Conservation (phyloP, 352 stramenopile species). For the Nothophytophthora sp. region DNA sequence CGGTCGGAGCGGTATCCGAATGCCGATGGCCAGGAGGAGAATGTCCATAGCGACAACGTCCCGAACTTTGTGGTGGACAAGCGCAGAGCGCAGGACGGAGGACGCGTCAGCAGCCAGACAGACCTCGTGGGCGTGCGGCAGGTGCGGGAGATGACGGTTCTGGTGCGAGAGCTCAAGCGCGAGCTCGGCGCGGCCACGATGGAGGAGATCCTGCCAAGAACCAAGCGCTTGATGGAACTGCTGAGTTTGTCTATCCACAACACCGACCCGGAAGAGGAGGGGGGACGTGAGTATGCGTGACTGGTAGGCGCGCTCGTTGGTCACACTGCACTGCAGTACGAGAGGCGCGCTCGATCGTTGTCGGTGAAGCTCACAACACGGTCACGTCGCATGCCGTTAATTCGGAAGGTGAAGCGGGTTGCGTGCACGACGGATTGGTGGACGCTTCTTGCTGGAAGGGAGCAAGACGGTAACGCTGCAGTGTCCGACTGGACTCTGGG, state of each 20-base stretch:
- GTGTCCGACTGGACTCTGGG: no score
- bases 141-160: constrained; percentile 73
- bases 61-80: constrained; percentile 76
- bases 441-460: no score
- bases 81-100: constrained; percentile 3
- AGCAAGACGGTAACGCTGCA: no score
- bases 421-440: no score
- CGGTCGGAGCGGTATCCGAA: constrained; percentile 1
- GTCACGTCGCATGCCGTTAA: no score
- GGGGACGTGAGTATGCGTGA: constrained; percentile 43
- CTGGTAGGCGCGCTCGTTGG: no score
- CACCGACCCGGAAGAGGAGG: constrained; percentile 19
- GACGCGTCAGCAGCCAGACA: constrained; percentile 12
- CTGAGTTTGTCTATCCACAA: constrained; percentile 74
- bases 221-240: constrained; percentile 80
- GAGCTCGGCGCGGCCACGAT: constrained; percentile 72
- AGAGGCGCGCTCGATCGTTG: no score
- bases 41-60: constrained; percentile 7
- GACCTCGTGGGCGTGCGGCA: constrained; percentile 61
- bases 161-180: constrained; percentile 76
- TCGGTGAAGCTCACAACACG: no score
- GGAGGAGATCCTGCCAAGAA: constrained; percentile 77
- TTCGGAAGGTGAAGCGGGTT: no score
- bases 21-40: constrained; percentile 15
- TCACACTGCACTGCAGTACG: no score